Conservation (phyloP, 1,284 basidiomycete species). For the Inonotus obliquus region DNA sequence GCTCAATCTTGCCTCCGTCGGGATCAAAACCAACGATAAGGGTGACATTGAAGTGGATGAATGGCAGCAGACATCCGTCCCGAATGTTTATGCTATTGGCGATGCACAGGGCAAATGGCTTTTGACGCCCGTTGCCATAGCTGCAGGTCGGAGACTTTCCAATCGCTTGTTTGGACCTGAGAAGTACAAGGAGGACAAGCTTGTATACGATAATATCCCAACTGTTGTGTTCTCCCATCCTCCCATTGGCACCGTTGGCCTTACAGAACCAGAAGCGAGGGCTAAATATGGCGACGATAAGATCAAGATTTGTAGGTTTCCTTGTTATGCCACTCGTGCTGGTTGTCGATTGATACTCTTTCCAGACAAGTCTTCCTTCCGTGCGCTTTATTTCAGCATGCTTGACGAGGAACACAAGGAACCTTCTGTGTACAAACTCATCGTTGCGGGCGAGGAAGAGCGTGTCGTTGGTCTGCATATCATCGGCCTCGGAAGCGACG, state of each 20-base stretch:
- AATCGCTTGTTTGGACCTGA: conserved; percentile 89
- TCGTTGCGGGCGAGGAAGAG: conserved; percentile 84
- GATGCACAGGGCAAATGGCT: conserved; percentile 91
- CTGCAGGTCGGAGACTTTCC: conserved; percentile 84
- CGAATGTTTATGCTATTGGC: conserved; percentile 79
- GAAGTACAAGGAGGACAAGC: conserved; percentile 82
- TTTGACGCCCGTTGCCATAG: conserved; percentile 97
- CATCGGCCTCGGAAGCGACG: conserved; percentile 86
- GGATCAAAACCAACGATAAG: conserved; percentile 71
- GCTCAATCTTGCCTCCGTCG: conserved; percentile 75
- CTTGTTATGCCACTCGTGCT: no score
- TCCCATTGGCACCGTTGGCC: conserved; percentile 86
- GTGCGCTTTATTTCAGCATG: conserved; percentile 86
- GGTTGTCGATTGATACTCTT: no score
- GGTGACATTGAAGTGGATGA: conserved; percentile 89
- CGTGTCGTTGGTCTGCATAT: conserved; percentile 94
- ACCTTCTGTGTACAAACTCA: conserved; percentile 90
- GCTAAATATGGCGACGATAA: conserved; percentile 81
- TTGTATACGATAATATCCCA: conserved; percentile 89
- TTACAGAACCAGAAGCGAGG: conserved; percentile 87
- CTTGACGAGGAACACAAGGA: conserved; percentile 84
- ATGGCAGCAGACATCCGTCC: conserved; percentile 80
- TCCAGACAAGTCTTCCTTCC: conserved; percentile 72
- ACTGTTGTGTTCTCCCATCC: conserved; percentile 95
- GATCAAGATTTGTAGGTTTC: conserved; percentile 82